phyloP scores from a whole-genome alignment of 805 yeast species.

The Jamesozyma jinghongensis region DNA sequence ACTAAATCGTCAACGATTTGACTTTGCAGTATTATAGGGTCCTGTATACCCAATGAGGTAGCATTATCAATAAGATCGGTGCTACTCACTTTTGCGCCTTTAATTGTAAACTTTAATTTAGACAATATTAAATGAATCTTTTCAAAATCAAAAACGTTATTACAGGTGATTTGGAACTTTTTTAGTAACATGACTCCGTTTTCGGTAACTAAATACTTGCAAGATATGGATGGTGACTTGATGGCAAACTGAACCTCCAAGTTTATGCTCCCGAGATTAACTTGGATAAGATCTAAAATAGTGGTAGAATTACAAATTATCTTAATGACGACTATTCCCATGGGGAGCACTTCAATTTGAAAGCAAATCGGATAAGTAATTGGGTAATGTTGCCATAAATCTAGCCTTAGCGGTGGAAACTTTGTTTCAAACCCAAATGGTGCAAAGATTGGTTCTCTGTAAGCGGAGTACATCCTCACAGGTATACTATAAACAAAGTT shows the following conservation, averaged over 20 bases:
- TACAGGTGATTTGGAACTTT: slow-evolving; percentile 22
- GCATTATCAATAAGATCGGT: background rate
- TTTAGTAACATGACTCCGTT: slow-evolving; percentile 5
- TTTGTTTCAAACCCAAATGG: slow-evolving; percentile 19
- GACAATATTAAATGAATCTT: slow-evolving; percentile 2
- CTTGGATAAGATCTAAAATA: slow-evolving; percentile 1
- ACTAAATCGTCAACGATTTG: background rate
- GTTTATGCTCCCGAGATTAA: background rate
- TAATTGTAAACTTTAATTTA: slow-evolving; percentile 9
- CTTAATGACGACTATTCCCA: background rate
- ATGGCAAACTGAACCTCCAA: slow-evolving; percentile 17
- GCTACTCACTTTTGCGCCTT: slow-evolving; percentile 5
- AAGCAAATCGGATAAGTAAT: slow-evolving; percentile 5
- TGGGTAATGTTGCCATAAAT: slow-evolving; percentile 19
- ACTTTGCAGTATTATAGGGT: background rate
- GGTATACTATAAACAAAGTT: background rate
- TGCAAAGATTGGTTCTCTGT: slow-evolving; percentile 12
- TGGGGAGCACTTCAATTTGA: background rate
- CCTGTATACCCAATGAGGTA: background rate
- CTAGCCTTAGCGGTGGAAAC: slow-evolving; percentile 6
- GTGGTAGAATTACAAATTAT: background rate
- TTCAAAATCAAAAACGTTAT: slow-evolving; percentile 10
- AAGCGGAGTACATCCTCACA: slow-evolving; percentile 16
- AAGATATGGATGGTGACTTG: slow-evolving; percentile 20
- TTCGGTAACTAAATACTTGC: slow-evolving; percentile 17